Base-by-base conservation (phyloP, 495 filamentous ascomycete genomes). In the Daldinia grandis region DNA sequence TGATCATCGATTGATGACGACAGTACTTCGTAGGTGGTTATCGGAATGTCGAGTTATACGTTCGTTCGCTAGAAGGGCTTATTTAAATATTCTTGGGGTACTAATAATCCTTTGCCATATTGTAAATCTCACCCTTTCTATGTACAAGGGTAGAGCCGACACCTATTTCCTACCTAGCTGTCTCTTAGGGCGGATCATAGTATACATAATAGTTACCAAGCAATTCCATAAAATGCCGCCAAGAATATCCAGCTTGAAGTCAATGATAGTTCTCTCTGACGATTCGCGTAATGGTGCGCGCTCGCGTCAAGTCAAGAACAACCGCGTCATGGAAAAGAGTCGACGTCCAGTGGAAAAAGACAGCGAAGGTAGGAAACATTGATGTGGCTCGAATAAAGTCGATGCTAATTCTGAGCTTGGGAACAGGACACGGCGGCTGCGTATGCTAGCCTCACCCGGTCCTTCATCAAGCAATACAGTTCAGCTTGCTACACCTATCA, bases 401-500 rank as follows among this genome's bases (percentile, higher is more conserved):
- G 17, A 42, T 56, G 25, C 44, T 69, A 56, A 68, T 54, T 31
- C 6, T 12, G 5, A 3, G 33, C 47, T 44, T 56, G 64, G 38
- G 31, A 47, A 31, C 10, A 59, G 64, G 64, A 50, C 27, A 25
- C 56, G 64, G 64, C 47, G 56, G 54, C 55, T 17, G 17, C 21
- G 25, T 44, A 14, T 5, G 42, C 21, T 8, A 58, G 54, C 27
- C 38, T 37, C 42, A 33, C 58, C 56, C 19, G 42, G 42, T 56
- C 53, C 53, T 47, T 40, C 21, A 21, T 37, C 37, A 55, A 21
- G 57, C 47, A 6, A 49, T 31, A 33, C 31, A 64, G 60, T 59
- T 24, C 44, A 59, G 25, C 40, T 58, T 5, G 66, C 66, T 44
- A 69, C 66, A 19, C 47, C 60, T 19, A 27, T 69, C 12, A 54